Evolutionary conservation across 208 protist species (phyloP), one percentile per base, ranked within the genome.

Genomic region (Acanthamoeba triangularis): DNA sequence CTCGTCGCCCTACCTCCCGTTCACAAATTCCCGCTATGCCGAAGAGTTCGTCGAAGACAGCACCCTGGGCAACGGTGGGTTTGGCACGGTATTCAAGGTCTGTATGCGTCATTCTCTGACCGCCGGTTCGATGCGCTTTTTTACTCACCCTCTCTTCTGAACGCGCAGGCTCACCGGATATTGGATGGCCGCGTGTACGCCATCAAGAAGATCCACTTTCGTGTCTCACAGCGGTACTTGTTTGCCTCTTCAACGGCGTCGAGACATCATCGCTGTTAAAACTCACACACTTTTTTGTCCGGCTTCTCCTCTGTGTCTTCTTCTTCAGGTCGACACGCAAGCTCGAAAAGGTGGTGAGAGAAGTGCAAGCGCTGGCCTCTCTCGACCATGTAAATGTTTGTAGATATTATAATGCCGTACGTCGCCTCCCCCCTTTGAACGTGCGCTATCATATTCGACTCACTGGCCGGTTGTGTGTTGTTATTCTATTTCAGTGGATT

Each of bases 181-280:
- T 41, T 88, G 7, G 80, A 88, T 63, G 80, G 80, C n/a, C 49
- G 44, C 0, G 80, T 88, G 5, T 88, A 88, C 44, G 80, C 80
- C 37, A 88, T 88, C 44, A 88, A 88, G 80, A 88, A 88, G 80
- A 88, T 88, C 11, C 80, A 88, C 28, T 88, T 88, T 18, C 44
- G 52, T 11, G 80, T 88, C 13, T 88, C 80, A 18, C 52, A 88
- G n/a, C 80, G 69, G 69, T n/a, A n/a, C n/a, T n/a, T n/a, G n/a
- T n/a, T n/a, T n/a, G n/a, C n/a, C n/a, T n/a, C n/a, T n/a, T n/a
- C n/a, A n/a, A n/a, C n/a, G n/a, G n/a, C n/a, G n/a, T n/a, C n/a
- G n/a, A n/a, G n/a, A n/a, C n/a, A n/a, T n/a, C n/a, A n/a, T n/a
- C n/a, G n/a, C n/a, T n/a, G n/a, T n/a, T n/a, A n/a, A n/a, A n/a